Base-by-base conservation (phyloP, 371 early-diverging fungal species). In the Syncephalastrum racemosum region DNA sequence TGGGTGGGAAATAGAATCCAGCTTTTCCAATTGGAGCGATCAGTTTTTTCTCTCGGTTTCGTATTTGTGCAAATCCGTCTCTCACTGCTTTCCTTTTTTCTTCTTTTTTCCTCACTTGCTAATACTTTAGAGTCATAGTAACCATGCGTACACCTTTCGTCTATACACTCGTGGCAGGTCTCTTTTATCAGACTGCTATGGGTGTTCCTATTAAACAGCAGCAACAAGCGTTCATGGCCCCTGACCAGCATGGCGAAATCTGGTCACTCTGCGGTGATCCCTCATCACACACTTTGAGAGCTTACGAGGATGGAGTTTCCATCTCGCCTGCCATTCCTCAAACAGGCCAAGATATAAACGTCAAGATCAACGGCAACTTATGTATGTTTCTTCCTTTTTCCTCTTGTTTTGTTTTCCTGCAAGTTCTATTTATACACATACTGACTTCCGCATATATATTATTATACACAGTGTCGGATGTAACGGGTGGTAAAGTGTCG, bases 191-290 rank as follows among this genome's bases (percentile, higher is more conserved):
- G 36, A 12, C 36, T 12, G 36, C 10, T 5, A 10, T 31, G 36
- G 10, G 8, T 31, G 36, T 8, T 8, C 36, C 36, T 31, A 8
- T 31, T 8, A 7, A 31, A 10, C 36, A 25, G 15, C 60, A 59
- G 19, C 64, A 64, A 19, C 50, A 42, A 23, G 50, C 64, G 3
- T 61, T 69, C 42, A 64, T 64, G 69, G 24, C 57, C 10, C 72
- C 74, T 10, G 68, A 65, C 16, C 60, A 62, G 7, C 74, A 70
- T 60, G 77, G 77, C 20, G 70, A 67, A 44, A 70, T 77, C 44
- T 77, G 75, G 78, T 71, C 75, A 4, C 52, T 77, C 23, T 74
- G 78, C 46, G 63, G 56, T 43, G 58, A 68, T 62, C 68, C 75
- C 12, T 23, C 65, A 7, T 54, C 64, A 12, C 78, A 74, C 60